Base-by-base conservation (phyloP, 768 basidiomycete genomes). In the Fistulinella prunicolor region DNA sequence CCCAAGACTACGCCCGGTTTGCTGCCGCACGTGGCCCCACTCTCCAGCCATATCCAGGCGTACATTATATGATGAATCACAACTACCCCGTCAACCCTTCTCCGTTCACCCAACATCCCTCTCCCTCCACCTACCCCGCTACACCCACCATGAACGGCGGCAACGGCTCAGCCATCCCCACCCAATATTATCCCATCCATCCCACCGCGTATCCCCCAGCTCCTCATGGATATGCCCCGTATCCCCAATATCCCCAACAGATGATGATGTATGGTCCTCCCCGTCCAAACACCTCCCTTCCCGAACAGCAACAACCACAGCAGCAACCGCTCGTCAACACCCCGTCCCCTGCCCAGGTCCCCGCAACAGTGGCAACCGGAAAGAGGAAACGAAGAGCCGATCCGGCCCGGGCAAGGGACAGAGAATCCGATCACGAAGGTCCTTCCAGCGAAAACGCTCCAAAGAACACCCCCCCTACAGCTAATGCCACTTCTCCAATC, bases 1-100 rank as follows among this genome's bases (percentile, higher is more conserved):
- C 49, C 20, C 60, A 66, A 47, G 64, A 64, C 47, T 47, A 60
- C 55, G 19, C 57, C 34, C 70, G 63, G 35, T 53, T 68, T 48
- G 65, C 58, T 64, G 61, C 53, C 64, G 73, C 63, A 63, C 79
- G 62, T 64, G 67, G 57, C 32, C 66, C 63, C 41, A 64, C 69
- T 49, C 74, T 78, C 53, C 80, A 78, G 58, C 77, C 80, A 14
- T 83, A 81, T 64, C 79, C 80, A 39, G 72, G 70, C 21, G 70
- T 77, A 9, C 81, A 78, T 38, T 70, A 63, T 58, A 73, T 82
- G 64, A 88, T 87, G 85, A 89, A 87, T 64, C 81, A 82, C 44
- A 69, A 78, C 50, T 89, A 86, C 39, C 76, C 82, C 21, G 70
- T 80, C 55, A 81, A 79, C 60, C 78, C 80, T 50, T 74, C 83